Base-by-base conservation (phyloP, 805 yeast species). In the Helenozyma baotianmanensis region DNA sequence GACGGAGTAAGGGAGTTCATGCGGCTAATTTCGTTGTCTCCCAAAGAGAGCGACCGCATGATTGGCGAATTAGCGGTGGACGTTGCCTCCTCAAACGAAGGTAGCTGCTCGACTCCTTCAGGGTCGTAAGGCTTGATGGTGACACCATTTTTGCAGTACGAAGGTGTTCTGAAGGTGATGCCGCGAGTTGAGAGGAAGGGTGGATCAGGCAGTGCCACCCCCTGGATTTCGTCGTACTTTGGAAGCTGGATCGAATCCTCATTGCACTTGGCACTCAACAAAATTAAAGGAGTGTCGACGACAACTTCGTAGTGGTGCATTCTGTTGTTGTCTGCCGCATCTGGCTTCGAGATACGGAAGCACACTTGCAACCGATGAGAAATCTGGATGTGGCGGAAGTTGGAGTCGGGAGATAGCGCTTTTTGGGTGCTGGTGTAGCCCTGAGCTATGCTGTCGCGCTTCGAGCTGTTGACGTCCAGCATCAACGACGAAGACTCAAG, bases 261-360 rank as follows among this genome's bases (percentile, higher is more conserved):
- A 40, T 54, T 56, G 43, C 72, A 66, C 38, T 61, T 62, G 0
- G 71, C 51, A 42, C 70, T 64, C 30, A 67, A 49, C 37, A 67
- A 51, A 21, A 72, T 68, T 23, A 83, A 65, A 0, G 92, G 92
- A 0, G 90, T 82, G 50, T 83, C 92, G 24, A 83, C 82, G 27
- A 83, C 75, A 14, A 83, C 89, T 46, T 83, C 94, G 48, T 79
- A 83, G 53, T 83, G 89, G 47, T 81, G 87, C 60, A 76, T 57
- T 40, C 72, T 74, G 36, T 30, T 51, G 35, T 60, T 50, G 33
- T 47, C 69, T 29, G 57, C 51, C 0, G 74, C 68, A 38, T 79
- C 82, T 1, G 77, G 77, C 45, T 72, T 77, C 9, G 84, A 75
- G 17, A 83, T 75, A 36, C 92, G 62, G 36, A 83, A 70, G 45